Conservation (phyloP, 805 yeast species). For the Yamadazyma insecticola region DNA sequence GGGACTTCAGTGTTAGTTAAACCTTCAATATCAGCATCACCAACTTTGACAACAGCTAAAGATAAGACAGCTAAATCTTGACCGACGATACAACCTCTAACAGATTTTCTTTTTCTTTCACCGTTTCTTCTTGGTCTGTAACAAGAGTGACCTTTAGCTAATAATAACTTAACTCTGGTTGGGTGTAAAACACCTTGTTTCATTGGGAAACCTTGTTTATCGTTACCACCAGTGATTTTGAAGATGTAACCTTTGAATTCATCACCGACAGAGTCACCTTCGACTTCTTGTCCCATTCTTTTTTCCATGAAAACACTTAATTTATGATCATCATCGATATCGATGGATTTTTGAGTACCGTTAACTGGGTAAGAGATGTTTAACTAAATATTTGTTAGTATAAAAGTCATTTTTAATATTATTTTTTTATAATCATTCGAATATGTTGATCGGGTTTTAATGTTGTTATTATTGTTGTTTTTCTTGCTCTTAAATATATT, state of each 20-base stretch:
- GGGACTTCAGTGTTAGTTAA: slow-evolving; percentile 92
- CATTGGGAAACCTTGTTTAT: slow-evolving; percentile 99
- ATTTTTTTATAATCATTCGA: no score
- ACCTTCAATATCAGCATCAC: slow-evolving; percentile 94
- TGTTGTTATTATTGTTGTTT: no score
- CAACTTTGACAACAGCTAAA: slow-evolving; percentile 92
- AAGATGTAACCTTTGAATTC: slow-evolving; percentile 99
- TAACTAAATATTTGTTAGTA: slow-evolving; percentile 52
- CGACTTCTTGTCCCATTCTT: slow-evolving; percentile 99
- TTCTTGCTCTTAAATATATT: no score
- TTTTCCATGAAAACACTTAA: slow-evolving; percentile 97
- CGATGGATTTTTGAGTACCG: slow-evolving; percentile 98
- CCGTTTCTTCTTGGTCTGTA: slow-evolving; percentile 99
- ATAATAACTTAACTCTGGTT: slow-evolving; percentile 96
- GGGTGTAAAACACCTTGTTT: slow-evolving; percentile 99
- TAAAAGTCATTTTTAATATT: no score
- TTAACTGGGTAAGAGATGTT: slow-evolving; percentile 99
- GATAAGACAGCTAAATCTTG: slow-evolving; percentile 95
- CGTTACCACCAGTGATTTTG: slow-evolving; percentile 99
- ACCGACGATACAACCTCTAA: slow-evolving; percentile 99
- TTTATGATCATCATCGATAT: slow-evolving; percentile 98
- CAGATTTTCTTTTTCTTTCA: slow-evolving; percentile 99
- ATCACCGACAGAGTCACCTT: slow-evolving; percentile 96
- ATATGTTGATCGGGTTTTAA: no score
- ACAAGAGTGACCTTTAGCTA: slow-evolving; percentile 93